A percentile compares a stretch with the other conserved stretches of the same genome.
Evolutionary conservation across 352 stramenopile species (phyloP).

Genomic region (Pythium aquatile): DNA sequence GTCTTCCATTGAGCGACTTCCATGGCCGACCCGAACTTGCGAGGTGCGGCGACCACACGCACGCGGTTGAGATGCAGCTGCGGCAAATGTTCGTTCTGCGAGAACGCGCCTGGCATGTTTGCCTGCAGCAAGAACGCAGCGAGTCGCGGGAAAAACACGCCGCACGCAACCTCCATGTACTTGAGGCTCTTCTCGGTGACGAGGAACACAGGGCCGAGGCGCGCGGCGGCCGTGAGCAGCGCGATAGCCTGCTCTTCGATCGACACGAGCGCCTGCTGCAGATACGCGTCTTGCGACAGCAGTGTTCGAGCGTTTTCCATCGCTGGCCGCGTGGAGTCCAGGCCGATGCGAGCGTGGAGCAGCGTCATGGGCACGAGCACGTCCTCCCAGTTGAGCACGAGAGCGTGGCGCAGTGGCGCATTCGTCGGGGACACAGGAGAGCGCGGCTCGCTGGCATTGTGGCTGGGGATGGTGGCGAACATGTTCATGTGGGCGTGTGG

Average conservation of each 20-base stretch:
- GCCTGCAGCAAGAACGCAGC: conserved; percentile 37
- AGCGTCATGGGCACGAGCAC: conserved; percentile 48
- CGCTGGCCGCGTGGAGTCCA: conserved; percentile 33
- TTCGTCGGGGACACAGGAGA: background rate
- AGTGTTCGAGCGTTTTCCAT: conserved; percentile 32
- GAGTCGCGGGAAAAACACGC: conserved; percentile 53
- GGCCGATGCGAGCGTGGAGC: conserved; percentile 39
- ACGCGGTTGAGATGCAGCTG: conserved; percentile 28
- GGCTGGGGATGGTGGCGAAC: conserved; percentile 23
- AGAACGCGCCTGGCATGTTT: conserved; percentile 28
- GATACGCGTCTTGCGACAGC: conserved; percentile 39
- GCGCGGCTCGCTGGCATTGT: conserved; percentile 10
- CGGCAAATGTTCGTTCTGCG: conserved; percentile 11
- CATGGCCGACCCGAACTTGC: conserved; percentile 36
- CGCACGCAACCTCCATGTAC: conserved; percentile 47
- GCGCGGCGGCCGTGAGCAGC: conserved; percentile 36
- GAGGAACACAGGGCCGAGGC: conserved; percentile 50
- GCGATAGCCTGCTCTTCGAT: conserved; percentile 56
- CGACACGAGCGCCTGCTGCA: conserved; percentile 48
- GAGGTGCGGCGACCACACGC: conserved; percentile 39
- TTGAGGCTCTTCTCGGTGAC: conserved; percentile 44
- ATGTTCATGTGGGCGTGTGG: conserved; percentile 8
- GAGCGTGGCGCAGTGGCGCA: conserved; percentile 22
- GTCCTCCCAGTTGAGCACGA: conserved; percentile 64
- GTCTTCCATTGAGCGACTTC: conserved; percentile 44